phyloP scores from a whole-genome alignment of 345 rosid species.

The Gossypium arboreum region DNA sequence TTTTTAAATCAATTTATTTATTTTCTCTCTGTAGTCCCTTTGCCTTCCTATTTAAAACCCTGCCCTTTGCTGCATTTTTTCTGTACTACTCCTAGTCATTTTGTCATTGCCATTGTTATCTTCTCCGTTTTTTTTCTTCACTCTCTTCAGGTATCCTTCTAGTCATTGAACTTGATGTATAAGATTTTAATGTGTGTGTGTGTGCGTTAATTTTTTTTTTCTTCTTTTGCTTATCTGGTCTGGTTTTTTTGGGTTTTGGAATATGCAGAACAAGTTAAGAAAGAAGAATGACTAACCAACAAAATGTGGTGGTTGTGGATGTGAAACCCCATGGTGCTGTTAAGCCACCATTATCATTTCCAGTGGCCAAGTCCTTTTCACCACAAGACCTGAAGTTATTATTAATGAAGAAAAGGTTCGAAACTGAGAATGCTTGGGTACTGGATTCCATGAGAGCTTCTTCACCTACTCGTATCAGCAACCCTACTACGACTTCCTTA shows the following conservation, averaged over 20 bases:
- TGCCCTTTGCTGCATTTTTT: background rate
- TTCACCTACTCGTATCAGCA: conserved; percentile 68
- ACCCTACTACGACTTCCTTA: conserved; percentile 33
- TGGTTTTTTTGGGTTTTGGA: background rate
- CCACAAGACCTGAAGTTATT: conserved; percentile 33
- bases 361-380: conserved; percentile 28
- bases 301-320: conserved; percentile 58
- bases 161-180: background rate
- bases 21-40: background rate
- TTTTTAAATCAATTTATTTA: background rate
- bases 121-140: conserved; percentile 15
- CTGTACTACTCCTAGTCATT: background rate
- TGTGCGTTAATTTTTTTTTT: background rate
- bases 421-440: conserved; percentile 46
- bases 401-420: conserved; percentile 37
- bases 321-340: conserved; percentile 30
- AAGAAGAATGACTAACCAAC: conserved; percentile 61
- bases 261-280: background rate
- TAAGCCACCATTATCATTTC: conserved; percentile 32
- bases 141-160: background rate
- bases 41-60: background rate
- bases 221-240: background rate
- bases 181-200: background rate
- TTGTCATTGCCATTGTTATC: background rate
- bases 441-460: conserved; percentile 84